phyloP scores from a whole-genome alignment of 2,329 filamentous ascomycete species.

The Phyllosticta citrichinensis region DNA sequence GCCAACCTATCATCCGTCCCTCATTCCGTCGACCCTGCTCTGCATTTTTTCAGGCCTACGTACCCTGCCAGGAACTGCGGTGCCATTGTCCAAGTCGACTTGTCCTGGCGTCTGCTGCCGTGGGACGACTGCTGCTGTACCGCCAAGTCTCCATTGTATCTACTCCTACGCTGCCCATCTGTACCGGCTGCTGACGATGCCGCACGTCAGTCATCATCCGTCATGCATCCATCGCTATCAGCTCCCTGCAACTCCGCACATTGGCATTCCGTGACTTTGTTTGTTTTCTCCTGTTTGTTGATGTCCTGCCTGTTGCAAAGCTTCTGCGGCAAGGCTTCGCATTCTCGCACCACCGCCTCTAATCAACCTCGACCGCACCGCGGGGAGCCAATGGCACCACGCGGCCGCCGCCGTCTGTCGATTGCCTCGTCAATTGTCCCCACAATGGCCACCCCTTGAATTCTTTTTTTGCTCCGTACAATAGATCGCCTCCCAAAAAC shows the following conservation, averaged over 20 bases:
- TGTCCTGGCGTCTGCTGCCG: not conserved
- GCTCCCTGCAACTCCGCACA: not conserved
- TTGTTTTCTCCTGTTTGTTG: not conserved
- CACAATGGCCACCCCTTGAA: not conserved
- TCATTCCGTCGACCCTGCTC: conserved; percentile 24
- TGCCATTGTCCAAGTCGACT: not conserved
- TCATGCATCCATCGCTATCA: not conserved
- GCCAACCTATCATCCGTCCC: not conserved
- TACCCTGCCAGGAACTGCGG: not conserved
- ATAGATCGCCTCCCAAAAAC: not conserved
- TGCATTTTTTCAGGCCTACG: not conserved
- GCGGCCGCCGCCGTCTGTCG: not conserved
- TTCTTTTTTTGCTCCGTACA: not conserved
- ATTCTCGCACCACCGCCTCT: not conserved
- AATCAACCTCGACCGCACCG: not conserved
- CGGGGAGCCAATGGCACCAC: not conserved
- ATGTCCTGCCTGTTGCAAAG: not conserved
- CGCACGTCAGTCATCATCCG: not conserved
- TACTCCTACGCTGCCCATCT: too few species aligned
- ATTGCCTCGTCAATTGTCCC: not conserved
- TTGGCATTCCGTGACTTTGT: not conserved
- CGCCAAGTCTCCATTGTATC: not conserved
- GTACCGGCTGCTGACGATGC: not conserved
- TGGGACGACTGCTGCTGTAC: not conserved
- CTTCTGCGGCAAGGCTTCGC: not conserved